Conservation (phyloP, 1,139 yeast genomes). For the Spencermartinsiella ligniputridi region DNA sequence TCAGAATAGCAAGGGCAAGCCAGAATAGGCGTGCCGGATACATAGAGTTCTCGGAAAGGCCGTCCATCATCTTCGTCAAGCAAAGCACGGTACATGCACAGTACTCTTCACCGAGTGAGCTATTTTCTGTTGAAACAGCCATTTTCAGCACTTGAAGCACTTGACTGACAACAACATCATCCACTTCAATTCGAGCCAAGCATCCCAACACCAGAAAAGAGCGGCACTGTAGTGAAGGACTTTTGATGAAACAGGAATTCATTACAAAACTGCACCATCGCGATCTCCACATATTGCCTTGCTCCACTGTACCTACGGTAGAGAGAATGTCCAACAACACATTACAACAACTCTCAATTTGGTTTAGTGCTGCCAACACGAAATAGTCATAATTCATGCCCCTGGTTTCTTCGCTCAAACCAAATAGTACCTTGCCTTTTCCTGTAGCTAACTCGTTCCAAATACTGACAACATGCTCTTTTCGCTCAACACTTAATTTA, state of each 20-base stretch:
- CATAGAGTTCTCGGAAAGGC: slow-evolving; percentile 51
- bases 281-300: slow-evolving; percentile 57
- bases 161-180: slow-evolving; percentile 54
- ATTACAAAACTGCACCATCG: slow-evolving; percentile 67
- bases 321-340: slow-evolving; percentile 58
- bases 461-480: slow-evolving; percentile 45
- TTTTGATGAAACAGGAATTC: slow-evolving; percentile 56
- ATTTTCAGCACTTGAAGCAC: slow-evolving; percentile 33
- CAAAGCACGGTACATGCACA: slow-evolving; percentile 35
- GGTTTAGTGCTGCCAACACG: slow-evolving; percentile 48
- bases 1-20: slow-evolving; percentile 48
- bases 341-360: slow-evolving; percentile 62
- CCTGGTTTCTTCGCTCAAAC: slow-evolving; percentile 63
- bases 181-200: slow-evolving; percentile 58
- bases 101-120: slow-evolving; percentile 33
- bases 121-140: slow-evolving; percentile 31
- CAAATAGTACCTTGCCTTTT: slow-evolving; percentile 71
- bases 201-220: slow-evolving; percentile 72
- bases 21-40: slow-evolving; percentile 61
- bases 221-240: slow-evolving; percentile 64
- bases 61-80: slow-evolving; percentile 58
- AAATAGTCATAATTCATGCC: slow-evolving; percentile 40
- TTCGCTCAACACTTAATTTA: slow-evolving; percentile 43
- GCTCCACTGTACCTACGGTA: slow-evolving; percentile 40
- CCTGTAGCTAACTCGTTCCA: slow-evolving; percentile 64